Base-by-base conservation (phyloP, 352 stramenopile genomes). In the Globisporangium nodosum region DNA sequence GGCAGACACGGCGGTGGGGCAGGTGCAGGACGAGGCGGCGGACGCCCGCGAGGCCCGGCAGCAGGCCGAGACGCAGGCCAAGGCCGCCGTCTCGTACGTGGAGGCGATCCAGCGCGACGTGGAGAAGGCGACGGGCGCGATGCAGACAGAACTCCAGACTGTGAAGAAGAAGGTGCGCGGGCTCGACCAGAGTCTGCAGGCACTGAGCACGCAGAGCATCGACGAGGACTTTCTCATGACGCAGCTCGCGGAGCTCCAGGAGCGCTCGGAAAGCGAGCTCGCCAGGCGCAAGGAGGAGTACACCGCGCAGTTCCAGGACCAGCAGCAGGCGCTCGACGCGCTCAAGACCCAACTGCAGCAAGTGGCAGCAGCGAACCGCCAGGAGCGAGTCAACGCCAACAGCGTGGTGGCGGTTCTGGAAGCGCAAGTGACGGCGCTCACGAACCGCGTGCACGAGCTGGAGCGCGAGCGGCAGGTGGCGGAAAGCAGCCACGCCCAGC, bases 221-320 rank as follows among this genome's bases (percentile, higher is more conserved):
- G 76, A 76, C 35, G 78, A 88, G 39, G 78, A 88, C 20, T 65
- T 68, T 21, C 61, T 88, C 16, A 76, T 85, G 71, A 65, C 70
- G 51, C 76, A 85, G 55, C 60, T 86, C 12, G 68, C 74, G 6
- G 52, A 65, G 7, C 55, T 86, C 0, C 73, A 88, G 43, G 78
- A 88, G 56, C 68, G 75, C 13, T 78, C 73, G 20, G 78, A 85
- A 13, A 62, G 57, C 12, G 76, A 85, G 21, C 51, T 85, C 5
- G 27, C 30, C 0, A 69, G 66, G 54, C 46, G 68, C 5, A 64
- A 58, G 47, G 60, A 75, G 13, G 74, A 79, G 7, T 58, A 70
- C 7, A 54, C 58, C 0, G 47, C 39, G 7, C 49, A 54, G 8
- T 21, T 76, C 2, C 31, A 64, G 3, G 52, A 31, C 3, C 70